Percentiles rank a stretch among this genome's conserved stretches.
Conservation (phyloP, 2,329 filamentous ascomycete species). For the Exophiala sp. region DNA sequence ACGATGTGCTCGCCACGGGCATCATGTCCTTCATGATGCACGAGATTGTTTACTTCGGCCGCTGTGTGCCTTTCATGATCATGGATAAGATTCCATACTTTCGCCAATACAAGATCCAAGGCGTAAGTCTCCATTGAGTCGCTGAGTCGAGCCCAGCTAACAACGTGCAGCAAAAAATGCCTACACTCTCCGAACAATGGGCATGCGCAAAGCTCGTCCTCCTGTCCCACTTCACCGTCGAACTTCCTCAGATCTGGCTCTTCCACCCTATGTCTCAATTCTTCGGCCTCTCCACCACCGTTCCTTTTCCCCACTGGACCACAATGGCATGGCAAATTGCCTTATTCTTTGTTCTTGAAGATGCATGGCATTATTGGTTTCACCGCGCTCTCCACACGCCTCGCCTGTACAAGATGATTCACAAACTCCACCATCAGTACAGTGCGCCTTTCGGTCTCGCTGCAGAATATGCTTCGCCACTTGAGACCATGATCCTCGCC, state of each 20-base stretch:
- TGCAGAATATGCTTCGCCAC: constrained; percentile 94
- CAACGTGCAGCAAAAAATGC: constrained; percentile 66
- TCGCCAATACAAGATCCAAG: constrained; percentile 92
- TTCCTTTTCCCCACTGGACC: constrained; percentile 80
- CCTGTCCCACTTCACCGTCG: constrained; percentile 93
- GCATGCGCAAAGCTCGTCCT: constrained; percentile 90
- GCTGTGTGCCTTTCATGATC: constrained; percentile 85
- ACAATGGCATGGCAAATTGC: constrained; percentile 90
- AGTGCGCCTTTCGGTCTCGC: constrained; percentile 94
- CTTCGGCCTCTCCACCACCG: constrained; percentile 80
- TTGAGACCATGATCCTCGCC: constrained; percentile 93
- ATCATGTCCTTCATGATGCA: constrained; percentile 98
- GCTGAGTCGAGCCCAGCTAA: constrained; percentile 17
- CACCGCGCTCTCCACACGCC: constrained; percentile 93
- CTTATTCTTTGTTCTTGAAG: constrained; percentile 93
- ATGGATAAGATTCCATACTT: constrained; percentile 85
- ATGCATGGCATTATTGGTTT: constrained; percentile 97
- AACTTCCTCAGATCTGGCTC: constrained; percentile 78
- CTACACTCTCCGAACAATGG: constrained; percentile 90
- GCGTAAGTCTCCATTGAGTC: constrained; percentile 50
- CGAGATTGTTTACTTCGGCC: constrained; percentile 90
- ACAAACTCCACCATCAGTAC: constrained; percentile 99
- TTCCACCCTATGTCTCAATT: constrained; percentile 96
- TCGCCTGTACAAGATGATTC: constrained; percentile 90
- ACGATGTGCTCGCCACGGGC: constrained; percentile 91